Evolutionary conservation across 495 filamentous ascomycete genomes (phyloP).

Genomic region (Acidiella bohemica): DNA sequence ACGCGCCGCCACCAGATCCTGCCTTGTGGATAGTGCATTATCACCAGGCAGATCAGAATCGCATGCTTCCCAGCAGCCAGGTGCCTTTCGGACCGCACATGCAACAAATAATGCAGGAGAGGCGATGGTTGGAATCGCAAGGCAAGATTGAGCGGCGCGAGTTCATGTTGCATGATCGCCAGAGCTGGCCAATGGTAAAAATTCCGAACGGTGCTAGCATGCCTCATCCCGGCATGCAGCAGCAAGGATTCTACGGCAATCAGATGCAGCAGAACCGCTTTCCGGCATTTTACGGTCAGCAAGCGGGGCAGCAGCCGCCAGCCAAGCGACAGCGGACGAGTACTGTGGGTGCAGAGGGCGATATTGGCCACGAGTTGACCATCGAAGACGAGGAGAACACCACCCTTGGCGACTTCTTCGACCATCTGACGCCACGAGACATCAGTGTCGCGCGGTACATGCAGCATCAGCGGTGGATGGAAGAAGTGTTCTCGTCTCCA

Average conservation of each 20-base stretch:
- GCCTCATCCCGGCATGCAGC: slow-evolving; percentile 6
- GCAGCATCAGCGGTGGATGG: slow-evolving; percentile 98
- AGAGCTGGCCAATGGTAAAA: slow-evolving; percentile 76
- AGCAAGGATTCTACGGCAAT: slow-evolving; percentile 10
- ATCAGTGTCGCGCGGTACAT: slow-evolving; percentile 71
- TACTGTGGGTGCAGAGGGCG: slow-evolving; percentile 10
- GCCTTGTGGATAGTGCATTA: slow-evolving; percentile 94
- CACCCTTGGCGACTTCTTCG: slow-evolving; percentile 71
- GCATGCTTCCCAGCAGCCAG: slow-evolving; percentile 52
- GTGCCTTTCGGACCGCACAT: slow-evolving; percentile 47
- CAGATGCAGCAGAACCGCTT: not conserved
- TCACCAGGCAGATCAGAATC: slow-evolving; percentile 51
- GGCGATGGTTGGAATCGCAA: slow-evolving; percentile 56
- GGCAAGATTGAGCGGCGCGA: slow-evolving; percentile 80
- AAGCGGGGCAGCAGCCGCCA: slow-evolving; percentile 28
- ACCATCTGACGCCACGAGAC: slow-evolving; percentile 74
- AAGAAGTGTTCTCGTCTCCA: slow-evolving; percentile 83
- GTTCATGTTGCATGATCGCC: slow-evolving; percentile 80
- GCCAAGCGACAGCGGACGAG: slow-evolving; percentile 26
- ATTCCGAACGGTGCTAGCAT: slow-evolving; percentile 37
- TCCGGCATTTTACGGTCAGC: slow-evolving; percentile 13
- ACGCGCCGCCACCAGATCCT: slow-evolving; percentile 54
- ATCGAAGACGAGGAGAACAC: slow-evolving; percentile 84
- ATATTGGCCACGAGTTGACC: slow-evolving; percentile 33
- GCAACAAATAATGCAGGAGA: slow-evolving; percentile 46